Percentiles rank a stretch among this genome's conserved stretches.
Conservation (phyloP, 495 filamentous ascomycete genomes). For the Daldinia vernicosa region DNA sequence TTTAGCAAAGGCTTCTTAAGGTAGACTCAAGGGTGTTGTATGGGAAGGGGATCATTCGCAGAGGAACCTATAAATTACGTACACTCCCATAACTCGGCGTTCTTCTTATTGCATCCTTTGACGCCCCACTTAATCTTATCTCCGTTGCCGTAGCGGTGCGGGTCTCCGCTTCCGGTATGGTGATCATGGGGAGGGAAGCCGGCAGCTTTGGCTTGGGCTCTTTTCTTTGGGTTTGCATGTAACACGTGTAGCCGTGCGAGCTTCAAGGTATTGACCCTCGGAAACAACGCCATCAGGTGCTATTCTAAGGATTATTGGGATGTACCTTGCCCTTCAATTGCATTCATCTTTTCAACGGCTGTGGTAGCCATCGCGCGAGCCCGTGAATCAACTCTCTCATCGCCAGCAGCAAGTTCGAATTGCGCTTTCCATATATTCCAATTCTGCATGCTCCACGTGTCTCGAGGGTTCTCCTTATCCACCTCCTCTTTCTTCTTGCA, state of each 20-base stretch:
- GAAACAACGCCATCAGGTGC: neutral
- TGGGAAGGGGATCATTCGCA: too few species aligned
- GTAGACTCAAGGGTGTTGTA: neutral
- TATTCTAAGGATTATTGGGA: neutral
- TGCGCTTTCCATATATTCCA: conserved; percentile 33
- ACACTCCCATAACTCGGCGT: neutral
- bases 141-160: neutral
- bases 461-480: conserved; percentile 27
- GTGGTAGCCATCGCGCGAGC: conserved; percentile 15
- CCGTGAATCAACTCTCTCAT: conserved; percentile 14
- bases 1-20: neutral
- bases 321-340: conserved; percentile 6
- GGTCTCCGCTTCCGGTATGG: neutral
- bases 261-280: neutral
- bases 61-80: neutral
- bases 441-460: conserved; percentile 26
- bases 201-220: too few species aligned
- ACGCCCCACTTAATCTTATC: neutral
- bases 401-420: conserved; percentile 14
- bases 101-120: neutral
- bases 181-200: neutral
- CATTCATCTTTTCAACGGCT: conserved; percentile 9
- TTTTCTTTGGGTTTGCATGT: neutral
- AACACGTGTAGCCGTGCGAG: neutral
- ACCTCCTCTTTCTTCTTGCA: conserved; percentile 24